A percentile compares a stretch with the other conserved stretches of the same genome.
phyloP scores from a whole-genome alignment of 495 filamentous ascomycete species.

The Tuber calosporum region DNA sequence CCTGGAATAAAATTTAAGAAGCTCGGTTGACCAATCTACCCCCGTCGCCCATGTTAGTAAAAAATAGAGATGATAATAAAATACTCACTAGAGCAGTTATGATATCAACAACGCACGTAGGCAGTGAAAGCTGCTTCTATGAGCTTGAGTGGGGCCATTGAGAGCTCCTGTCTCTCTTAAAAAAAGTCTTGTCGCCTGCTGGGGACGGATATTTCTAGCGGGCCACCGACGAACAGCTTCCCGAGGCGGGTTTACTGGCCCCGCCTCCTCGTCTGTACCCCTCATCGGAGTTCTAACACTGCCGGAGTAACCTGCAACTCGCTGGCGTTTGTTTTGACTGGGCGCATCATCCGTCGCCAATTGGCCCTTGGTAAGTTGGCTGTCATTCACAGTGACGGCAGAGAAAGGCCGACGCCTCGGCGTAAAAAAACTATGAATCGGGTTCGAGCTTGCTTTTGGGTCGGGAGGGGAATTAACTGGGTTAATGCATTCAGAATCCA shows the following conservation, averaged over 20 bases:
- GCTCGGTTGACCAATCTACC: constrained; percentile 38
- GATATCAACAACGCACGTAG: neutral
- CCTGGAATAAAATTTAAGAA: constrained; percentile 35
- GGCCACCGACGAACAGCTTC: neutral
- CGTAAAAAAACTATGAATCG: constrained; percentile 41
- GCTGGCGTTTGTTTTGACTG: neutral
- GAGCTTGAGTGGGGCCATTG: neutral
- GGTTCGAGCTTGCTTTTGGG: constrained; percentile 23
- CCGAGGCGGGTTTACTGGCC: neutral
- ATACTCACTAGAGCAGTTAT: constrained; percentile 1
- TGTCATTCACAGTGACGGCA: constrained; percentile 20
- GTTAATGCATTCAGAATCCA: constrained; percentile 20
- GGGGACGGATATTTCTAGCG: neutral
- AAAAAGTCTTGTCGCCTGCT: neutral
- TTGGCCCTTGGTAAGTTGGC: neutral
- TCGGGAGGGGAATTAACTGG: constrained; percentile 32
- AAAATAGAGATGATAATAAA: constrained; percentile 7
- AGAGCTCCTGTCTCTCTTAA: neutral
- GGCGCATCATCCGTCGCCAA: neutral
- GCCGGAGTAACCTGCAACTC: neutral
- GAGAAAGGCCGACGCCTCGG: constrained; percentile 32
- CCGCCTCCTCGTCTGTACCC: neutral
- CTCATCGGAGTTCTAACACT: neutral
- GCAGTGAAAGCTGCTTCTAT: neutral
- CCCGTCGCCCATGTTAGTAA: constrained; percentile 7